Evolutionary conservation across 805 yeast genomes (phyloP).

Genomic region (Suhomyces vadensis): DNA sequence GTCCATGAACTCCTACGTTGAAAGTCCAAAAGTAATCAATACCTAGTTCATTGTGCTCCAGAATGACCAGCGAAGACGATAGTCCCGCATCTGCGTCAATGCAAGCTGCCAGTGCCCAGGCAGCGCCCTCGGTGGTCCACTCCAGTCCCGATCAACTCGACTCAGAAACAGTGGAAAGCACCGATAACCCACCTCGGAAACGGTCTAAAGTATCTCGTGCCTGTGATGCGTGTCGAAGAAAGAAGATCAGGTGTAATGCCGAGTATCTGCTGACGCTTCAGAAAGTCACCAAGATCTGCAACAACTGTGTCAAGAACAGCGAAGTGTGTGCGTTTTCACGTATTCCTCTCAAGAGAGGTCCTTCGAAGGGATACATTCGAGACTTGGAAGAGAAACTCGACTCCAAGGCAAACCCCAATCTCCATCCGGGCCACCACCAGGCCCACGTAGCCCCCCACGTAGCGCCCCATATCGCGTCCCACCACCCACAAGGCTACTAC

Average conservation of each 20-base stretch:
- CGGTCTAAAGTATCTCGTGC: constrained; percentile 77
- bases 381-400: constrained; percentile 42
- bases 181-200: constrained; percentile 44
- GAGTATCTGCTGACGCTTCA: constrained; percentile 46
- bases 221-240: constrained; percentile 76
- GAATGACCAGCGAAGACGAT: constrained; percentile 1
- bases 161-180: neutral
- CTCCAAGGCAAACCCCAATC: constrained; percentile 2
- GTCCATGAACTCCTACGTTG: neutral
- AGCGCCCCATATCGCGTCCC: constrained; percentile 1
- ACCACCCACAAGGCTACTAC: too few species aligned
- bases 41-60: neutral
- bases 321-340: constrained; percentile 69
- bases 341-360: constrained; percentile 76
- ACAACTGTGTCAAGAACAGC: constrained; percentile 60
- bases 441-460: constrained; percentile 23
- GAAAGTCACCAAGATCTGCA: constrained; percentile 54
- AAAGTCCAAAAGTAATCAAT: neutral
- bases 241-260: constrained; percentile 73
- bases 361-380: constrained; percentile 67
- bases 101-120: too few species aligned
- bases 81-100: too few species aligned
- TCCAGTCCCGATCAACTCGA: neutral
- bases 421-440: neutral
- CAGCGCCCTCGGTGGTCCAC: too few species aligned